phyloP scores from a whole-genome alignment of 305 asterid genomes.

The Fraxinus xanthoxyloides region DNA sequence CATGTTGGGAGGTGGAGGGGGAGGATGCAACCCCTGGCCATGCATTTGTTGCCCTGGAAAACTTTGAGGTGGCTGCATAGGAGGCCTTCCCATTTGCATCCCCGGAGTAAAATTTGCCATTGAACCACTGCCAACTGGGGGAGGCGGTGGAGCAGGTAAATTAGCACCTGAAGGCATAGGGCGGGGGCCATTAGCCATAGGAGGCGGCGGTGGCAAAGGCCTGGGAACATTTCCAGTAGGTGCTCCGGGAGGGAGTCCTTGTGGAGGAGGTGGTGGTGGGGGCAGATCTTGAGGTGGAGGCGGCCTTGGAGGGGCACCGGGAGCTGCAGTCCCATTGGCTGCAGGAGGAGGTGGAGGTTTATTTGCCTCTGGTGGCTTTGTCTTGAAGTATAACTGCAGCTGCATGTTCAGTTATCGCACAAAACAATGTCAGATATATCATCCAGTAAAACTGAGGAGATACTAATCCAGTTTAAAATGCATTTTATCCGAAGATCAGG shows the following conservation, averaged over 20 bases:
- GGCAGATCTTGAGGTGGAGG: conserved; percentile 79
- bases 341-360: conserved; percentile 62
- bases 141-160: conserved; percentile 93
- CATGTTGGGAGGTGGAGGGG: conserved; percentile 76
- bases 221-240: conserved; percentile 48
- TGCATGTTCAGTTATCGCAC: conserved; percentile 31
- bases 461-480: conserved; percentile 7
- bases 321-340: conserved; percentile 59
- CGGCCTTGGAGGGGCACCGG: conserved; percentile 61
- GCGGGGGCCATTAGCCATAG: conserved; percentile 74
- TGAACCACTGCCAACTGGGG: conserved; percentile 64
- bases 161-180: conserved; percentile 97
- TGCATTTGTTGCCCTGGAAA: conserved; percentile 73
- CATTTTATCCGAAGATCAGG: background rate
- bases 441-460: background rate
- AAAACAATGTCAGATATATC: conserved; percentile 10
- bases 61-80: conserved; percentile 74
- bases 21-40: conserved; percentile 57
- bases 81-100: conserved; percentile 77
- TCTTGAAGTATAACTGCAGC: conserved; percentile 92
- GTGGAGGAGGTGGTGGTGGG: conserved; percentile 80
- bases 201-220: conserved; percentile 60
- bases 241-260: conserved; percentile 55
- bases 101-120: conserved; percentile 88
- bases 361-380: conserved; percentile 75